Base-by-base conservation (phyloP, 192 early-diverging fungal species). In the Podila clonocystis region DNA sequence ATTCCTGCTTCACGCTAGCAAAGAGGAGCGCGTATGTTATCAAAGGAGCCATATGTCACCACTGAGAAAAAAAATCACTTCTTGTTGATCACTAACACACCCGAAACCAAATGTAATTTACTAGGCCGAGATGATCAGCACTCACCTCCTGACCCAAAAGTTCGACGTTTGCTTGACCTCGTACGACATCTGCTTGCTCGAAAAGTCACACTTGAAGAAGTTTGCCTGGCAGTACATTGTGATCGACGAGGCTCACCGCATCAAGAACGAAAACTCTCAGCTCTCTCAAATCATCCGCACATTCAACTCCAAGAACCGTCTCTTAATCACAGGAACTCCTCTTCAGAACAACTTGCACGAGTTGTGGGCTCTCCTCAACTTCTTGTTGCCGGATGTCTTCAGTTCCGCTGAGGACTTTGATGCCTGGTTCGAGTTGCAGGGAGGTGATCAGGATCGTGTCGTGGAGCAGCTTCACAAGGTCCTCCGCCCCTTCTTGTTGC, bases 201-300 rank as follows among this genome's bases (percentile, higher is more conserved):
- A 96, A 85, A 98, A 98, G 82, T 70, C 89, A 8, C 85, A 91
- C 34, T 87, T 99, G 58, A 91, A 91, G 68, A 97, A 95, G 82
- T 89, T 96, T 55, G 89, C 87, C 13, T 99, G 96, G 93, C 93
- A 96, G 75, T 97, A 94, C 66, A 90, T 98, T 58, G 90, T 99
- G 12, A 91, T 98, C 55, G 98, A 99, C 75, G 97, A 99, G 85
- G 98, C 96, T 15, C 98, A 99, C 75, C 91, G 96, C 52, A 89
- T 99, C 86, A 99, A 99, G 80, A 99, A 99, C 83, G 97, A 98
- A 86, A 98, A 98, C 87, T 98, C 97, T 9, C 91, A 91, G 76
- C 89, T 98, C 22, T 97, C 96, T 8, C 93, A 96, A 74, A 97
- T 98, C n/a, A 94, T 99, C 30, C 92, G 97, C 58, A 85, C 94